Base-by-base conservation (phyloP, 805 yeast species). In the Peterozyma xylosa region DNA sequence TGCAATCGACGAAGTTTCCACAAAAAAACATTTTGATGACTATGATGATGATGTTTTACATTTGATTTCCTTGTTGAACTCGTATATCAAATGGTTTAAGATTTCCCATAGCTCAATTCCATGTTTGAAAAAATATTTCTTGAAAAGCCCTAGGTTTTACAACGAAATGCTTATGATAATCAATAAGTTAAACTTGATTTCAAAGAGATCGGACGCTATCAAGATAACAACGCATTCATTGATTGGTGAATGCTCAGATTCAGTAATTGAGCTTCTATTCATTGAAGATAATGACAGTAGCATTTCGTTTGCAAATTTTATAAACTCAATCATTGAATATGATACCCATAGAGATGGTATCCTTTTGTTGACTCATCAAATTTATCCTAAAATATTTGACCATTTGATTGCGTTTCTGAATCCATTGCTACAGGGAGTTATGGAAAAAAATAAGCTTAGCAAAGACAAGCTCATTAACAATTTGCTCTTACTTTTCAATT, bases 331-430 rank as follows among this genome's bases (percentile, higher is more conserved):
- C 18, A 2, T 11, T 13, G 17, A 21, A 21, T 21, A 21, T 7
- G 27, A 21, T 21, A 21, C 7, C 7, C 27, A 21, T 5, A 21
- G 7, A 21, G 27, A 21, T 7, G 27, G 7, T 21, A 21, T 44
- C n/a, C 35, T 27, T 16, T 17, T 51, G 9, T 49, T 53, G 30
- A 47, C 27, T 7, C 27, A 21, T 21, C 27, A 21, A 21, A 7
- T 68, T 10, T 51, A 61, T 38, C 67, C 64, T 17, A 45, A 50
- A 3, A 51, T 66, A 0, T 32, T 59, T 18, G 35, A 48, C 0
- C 64, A 66, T 38, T 35, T 68, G n/a, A 46, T 47, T 17, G 52
- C 51, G 6, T 59, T 62, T 42, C 27, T 21, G 27, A 7, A 21
- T 21, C 27, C 4, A 7, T 21, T 21, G 7, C 4, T 21, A 21